Evolutionary conservation across 192 early-diverging fungal genomes (phyloP), one percentile per base, ranked within the genome.

Genomic region (Podila horticola): DNA sequence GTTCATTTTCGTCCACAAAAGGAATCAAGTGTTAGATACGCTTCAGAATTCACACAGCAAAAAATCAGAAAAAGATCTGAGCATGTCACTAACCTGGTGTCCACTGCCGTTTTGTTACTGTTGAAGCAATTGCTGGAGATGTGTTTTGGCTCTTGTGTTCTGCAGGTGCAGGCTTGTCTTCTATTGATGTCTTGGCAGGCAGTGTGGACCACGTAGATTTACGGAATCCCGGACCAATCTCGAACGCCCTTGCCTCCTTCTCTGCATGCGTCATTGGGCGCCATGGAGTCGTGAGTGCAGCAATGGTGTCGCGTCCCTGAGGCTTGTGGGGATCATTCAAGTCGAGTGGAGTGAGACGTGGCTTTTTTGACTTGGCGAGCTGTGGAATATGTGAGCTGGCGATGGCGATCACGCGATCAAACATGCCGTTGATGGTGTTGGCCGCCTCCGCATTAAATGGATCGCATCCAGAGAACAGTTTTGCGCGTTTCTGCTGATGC

Each of bases 401-500:
- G 2, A 72, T 36, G 12, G 71, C 55, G 41, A 81, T 63, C 57
- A 81, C 77, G 19, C 77, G 77, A 12, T 64, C 70, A 73, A 81
- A 81, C 77, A 81, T 81, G 28, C 33, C 55, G 22, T 81, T 71
- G 15, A 81, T 60, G 24, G 66, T 62, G 48, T 73, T 72, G 22
- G 73, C 52, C 4, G 66, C 64, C 28, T 71, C 66, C 0, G 77
- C 71, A 60, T 73, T 72, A 58, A 81, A 81, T 62, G 77, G 77
- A 33, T 81, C 52, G 8, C 52, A 55, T 22, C 52, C 52, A 5
- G 52, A 7, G 2, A 7, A 9, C 8, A 55, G 20, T 5, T 26
- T 55, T 20, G 24, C 20, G 9, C 52, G 52, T 22, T 55, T 55
- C 24, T 26, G 22, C 8, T 55, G 52, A 9, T 55, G 52, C 17